Conservation (phyloP, 2,329 filamentous ascomycete species). For the Dothideomycetes sp. region DNA sequence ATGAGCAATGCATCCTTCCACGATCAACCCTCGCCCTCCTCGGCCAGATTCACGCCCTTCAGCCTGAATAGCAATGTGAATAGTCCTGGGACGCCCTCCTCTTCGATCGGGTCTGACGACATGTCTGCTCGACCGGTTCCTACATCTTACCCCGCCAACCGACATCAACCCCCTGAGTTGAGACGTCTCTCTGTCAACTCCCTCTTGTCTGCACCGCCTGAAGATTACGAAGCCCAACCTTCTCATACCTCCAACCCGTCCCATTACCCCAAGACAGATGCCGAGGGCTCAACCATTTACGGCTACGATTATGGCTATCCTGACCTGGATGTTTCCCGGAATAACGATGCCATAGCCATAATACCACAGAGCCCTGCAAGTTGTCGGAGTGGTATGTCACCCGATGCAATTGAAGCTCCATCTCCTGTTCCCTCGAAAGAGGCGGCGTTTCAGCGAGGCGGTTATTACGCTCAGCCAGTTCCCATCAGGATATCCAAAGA, state of each 20-base stretch:
- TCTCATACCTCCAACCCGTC: neutral
- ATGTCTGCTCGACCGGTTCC: no score
- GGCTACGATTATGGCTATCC: conserved; percentile 61
- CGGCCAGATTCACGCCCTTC: conserved; percentile 22
- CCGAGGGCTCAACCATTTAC: conserved; percentile 39
- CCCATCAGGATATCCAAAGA: conserved; percentile 50
- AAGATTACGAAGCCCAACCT: conserved; percentile 12
- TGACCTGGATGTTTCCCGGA: conserved; percentile 59
- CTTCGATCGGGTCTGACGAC: conserved; percentile 26
- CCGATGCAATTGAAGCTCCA: conserved; percentile 21
- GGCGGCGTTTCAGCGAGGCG: conserved; percentile 43
- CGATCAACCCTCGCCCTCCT: neutral
- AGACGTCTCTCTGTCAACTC: conserved; percentile 55
- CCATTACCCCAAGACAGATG: conserved; percentile 1
- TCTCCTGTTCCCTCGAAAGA: neutral
- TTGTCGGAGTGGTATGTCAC: neutral
- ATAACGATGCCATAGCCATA: conserved; percentile 60
- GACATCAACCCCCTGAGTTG: conserved; percentile 32
- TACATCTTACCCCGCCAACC: no score
- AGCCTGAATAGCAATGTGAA: conserved; percentile 28
- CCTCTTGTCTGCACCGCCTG: conserved; percentile 44
- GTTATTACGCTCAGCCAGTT: conserved; percentile 62
- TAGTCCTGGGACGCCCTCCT: conserved; percentile 33
- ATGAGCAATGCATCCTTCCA: neutral
- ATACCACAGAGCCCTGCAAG: conserved; percentile 13